Base-by-base conservation (phyloP, 345 rosid genomes). In the Citrus medica region DNA sequence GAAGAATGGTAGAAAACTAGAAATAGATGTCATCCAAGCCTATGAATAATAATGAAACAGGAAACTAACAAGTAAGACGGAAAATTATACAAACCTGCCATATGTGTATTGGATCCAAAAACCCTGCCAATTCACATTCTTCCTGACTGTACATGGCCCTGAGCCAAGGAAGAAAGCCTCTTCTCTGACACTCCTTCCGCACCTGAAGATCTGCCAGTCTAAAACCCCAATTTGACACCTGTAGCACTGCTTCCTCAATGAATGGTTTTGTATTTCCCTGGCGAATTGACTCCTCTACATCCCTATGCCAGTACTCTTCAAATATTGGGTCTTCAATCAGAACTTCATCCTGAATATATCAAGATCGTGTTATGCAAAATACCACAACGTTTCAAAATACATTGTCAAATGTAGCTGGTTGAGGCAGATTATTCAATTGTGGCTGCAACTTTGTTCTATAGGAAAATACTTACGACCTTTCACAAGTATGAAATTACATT, bases 251-350 rank as follows among this genome's bases (percentile, higher is more conserved):
- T 88, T 96, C 99, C 86, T 96, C 94, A 1, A 89, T 83, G 81
- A 93, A 92, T 60, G 98, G 95, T 67, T 87, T 89, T 67, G 85
- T 24, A 53, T 81, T 87, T 80, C 94, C 97, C 76, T 93, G 98
- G 74, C 99, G 94, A 79, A 92, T 75, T 1, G 99, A 90, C 85
- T 93, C 98, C 83, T 96, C 99, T 55, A 96, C 95, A 48, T 92
- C 91, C 85, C 99, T 90, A 61, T 89, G 91, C 96, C 96, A 92
- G 79, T 87, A 84, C 55, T 88, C 97, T 85, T 90, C 90, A 87
- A 91, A 96, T 30, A 25, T 74, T 77, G 84, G 84, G 69, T 87
- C 88, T 73, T 86, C 81, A 70, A 83, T 77, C 75, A 92, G 81
- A 81, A 81, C 75, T 85, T 84, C 86, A 87, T 96, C 99, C 98